Evolutionary conservation across 495 filamentous ascomycete genomes (phyloP), one percentile per base, ranked within the genome.

Genomic region (Penicillium flavigenum): DNA sequence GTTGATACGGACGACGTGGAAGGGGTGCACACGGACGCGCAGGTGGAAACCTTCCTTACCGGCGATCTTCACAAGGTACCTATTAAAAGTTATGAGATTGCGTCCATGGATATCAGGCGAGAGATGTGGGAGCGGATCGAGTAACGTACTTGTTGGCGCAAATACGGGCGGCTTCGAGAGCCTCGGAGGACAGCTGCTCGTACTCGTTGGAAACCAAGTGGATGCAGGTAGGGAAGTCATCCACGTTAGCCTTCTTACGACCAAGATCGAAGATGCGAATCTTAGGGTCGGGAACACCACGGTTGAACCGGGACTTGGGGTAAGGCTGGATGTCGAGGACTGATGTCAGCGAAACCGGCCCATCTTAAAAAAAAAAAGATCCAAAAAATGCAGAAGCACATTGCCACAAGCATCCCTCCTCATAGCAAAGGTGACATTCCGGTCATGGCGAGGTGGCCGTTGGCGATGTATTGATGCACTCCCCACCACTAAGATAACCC

Each of bases 1-100:
- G 89, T 98, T 98, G 91, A 98, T 98, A 77, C 93, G 93, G 82
- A 96, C 86, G 79, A 98, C 93, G 82, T 98, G 93, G 91, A 88
- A 96, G 58, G 93, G 93, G 85, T 98, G 93, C 69, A 90, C 92
- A 73, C 93, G 93, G 76, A 98, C 88, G 69, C 93, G 92, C 68
- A 98, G 81, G 79, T 98, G 93, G 91, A 98, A 98, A 78, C 86
- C 84, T 88, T 98, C 93, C 86, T 98, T 98, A 80, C 93, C 93
- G 75, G 88, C 86, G 67, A 83, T 79, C 86, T 96, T 96, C 81
- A 95, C 91, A 67, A 98, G 84, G 83, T 96, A 91, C 73, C 84
- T 88, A 45, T 26, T 12, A 9, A 39, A 17, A 36, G 51, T 49
- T 64, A 58, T 64, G 31, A 31, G 47, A 53, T 56, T 58, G 31